Evolutionary conservation across 2,329 filamentous ascomycete species (phyloP).

Genomic region (Talaromyces atroroseus): DNA sequence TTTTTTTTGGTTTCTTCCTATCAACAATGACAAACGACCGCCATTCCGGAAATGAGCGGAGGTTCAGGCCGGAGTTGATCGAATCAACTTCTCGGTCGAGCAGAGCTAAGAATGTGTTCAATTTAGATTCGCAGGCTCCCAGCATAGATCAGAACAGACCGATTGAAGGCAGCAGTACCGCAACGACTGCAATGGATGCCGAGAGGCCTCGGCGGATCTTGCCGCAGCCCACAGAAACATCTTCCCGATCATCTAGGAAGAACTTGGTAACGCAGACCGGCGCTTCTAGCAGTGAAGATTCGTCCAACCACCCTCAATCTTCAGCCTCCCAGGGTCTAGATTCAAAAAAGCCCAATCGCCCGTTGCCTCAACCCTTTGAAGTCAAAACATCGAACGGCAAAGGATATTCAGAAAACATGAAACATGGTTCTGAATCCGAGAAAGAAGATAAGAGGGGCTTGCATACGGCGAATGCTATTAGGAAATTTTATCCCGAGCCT

Average conservation of each 20-base stretch:
- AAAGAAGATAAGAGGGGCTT: not conserved
- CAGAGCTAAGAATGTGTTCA: slow-evolving; percentile 5
- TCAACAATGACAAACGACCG: slow-evolving; percentile 6
- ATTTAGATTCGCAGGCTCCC: not conserved
- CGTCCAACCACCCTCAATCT: not conserved
- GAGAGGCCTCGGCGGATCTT: slow-evolving; percentile 24
- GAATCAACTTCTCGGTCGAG: slow-evolving; percentile 29
- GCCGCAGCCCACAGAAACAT: slow-evolving; percentile 41
- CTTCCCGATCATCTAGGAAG: slow-evolving; percentile 35
- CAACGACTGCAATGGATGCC: not conserved
- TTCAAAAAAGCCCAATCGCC: not conserved
- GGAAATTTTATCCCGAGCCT: slow-evolving; percentile 28
- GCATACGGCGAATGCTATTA: slow-evolving; percentile 12
- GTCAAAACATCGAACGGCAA: slow-evolving; percentile 22
- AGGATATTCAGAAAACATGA: slow-evolving; percentile 43
- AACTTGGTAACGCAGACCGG: slow-evolving; percentile 9
- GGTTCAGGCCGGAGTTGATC: slow-evolving; percentile 28
- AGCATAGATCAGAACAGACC: not conserved
- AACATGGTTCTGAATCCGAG: slow-evolving; percentile 12
- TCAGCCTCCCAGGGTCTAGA: slow-evolving; percentile 3
- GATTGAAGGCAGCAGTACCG: not conserved
- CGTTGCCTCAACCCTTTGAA: slow-evolving; percentile 3
- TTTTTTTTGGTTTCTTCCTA: not conserved
- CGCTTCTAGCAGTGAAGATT: not conserved
- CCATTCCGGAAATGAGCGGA: slow-evolving; percentile 14